Evolutionary conservation across 2,329 filamentous ascomycete species (phyloP).

Genomic region (Cladosporium sp.): DNA sequence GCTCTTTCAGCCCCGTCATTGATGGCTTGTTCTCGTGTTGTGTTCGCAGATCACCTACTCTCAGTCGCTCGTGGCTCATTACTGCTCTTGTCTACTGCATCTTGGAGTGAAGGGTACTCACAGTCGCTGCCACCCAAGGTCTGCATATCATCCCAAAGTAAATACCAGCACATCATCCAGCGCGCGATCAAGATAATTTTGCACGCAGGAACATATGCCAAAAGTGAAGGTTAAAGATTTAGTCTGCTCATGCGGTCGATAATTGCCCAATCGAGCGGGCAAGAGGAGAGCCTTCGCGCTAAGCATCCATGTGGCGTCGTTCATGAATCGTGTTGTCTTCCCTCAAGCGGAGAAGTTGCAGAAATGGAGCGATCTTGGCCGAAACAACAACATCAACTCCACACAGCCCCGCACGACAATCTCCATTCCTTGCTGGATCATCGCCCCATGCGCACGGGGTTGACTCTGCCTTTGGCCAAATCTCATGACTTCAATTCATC

Average conservation of each 20-base stretch:
- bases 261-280: conserved; percentile 1
- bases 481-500: conserved; percentile 7
- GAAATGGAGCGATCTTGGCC: not conserved
- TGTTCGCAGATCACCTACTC: too few species aligned
- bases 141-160: too few species aligned
- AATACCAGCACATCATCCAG: too few species aligned
- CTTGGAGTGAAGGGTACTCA: too few species aligned
- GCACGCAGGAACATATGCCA: too few species aligned
- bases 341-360: conserved; percentile 7
- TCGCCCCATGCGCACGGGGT: conserved; percentile 9
- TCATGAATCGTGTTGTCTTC: not conserved
- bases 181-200: too few species aligned
- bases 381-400: conserved; percentile 4
- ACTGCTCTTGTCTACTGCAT: too few species aligned
- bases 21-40: too few species aligned
- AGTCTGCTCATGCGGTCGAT: not conserved
- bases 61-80: too few species aligned
- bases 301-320: not conserved
- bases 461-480: conserved; percentile 4
- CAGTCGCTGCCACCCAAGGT: too few species aligned
- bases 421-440: conserved; percentile 11
- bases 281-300: not conserved
- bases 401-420: conserved; percentile 11
- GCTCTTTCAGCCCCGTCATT: too few species aligned
- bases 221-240: not conserved